Evolutionary conservation across 1,284 basidiomycete genomes (phyloP), one percentile per base, ranked within the genome.

Genomic region (Ganoderma meredithae): DNA sequence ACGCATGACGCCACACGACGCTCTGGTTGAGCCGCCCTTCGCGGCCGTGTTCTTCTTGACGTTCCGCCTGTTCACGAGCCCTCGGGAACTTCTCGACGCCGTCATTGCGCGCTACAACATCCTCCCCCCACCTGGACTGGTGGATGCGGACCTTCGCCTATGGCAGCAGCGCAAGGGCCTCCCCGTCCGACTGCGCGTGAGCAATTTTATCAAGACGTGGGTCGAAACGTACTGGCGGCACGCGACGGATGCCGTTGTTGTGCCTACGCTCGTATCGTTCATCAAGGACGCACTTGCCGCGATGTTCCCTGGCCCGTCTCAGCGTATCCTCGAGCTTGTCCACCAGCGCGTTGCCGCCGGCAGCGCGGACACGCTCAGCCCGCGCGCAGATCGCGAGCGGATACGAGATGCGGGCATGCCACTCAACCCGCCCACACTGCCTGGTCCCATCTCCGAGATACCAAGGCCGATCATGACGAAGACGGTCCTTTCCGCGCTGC

Each of bases 1-100:
- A 81, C 95, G 95, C 82, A 93, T 99, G 91, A 97, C 97, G n/a
- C 95, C 96, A 2, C 95, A 97, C 76, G 95, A 96, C 76, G 91
- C 91, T 60, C 88, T 95, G 61, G 93, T 95, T 40, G 96, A 99
- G 74, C 85, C 91, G 19, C 89, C 89, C 0, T 96, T 98, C 77
- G 87, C 91, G 31, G 89, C 91, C 1, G 92, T 97, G 19, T 99
- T 99, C 83, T 97, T 97, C 85, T 84, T 97, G 76, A 98, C 96
- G 0, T 99, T 99, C 85, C 89, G 97, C n/a, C 82, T 98, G 71
- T 99, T 98, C 81, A 90, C 93, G 0, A 89, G 91, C 0, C 94
- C 97, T 0, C 68, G 81, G 8, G 91, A 94, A 67, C 87, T 99
- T 39, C 86, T 94, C 1, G 88, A 93, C 12, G 85, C 90, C 0